Base-by-base conservation (phyloP, 1,139 yeast genomes). In the Protomyces gravidus region DNA sequence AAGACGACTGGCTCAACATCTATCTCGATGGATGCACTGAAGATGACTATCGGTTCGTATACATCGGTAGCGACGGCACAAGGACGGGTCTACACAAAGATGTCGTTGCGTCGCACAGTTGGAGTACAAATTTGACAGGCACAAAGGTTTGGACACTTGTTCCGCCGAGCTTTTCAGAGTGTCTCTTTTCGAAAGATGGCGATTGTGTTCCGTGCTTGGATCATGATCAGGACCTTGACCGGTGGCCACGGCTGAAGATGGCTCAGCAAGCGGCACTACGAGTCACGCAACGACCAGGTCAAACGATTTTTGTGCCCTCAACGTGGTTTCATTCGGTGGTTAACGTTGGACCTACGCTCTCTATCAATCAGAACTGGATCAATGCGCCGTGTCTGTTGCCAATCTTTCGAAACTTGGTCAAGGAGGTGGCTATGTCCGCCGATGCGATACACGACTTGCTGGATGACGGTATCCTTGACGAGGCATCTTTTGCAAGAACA, bases 261-360 rank as follows among this genome's bases (percentile, higher is more conserved):
- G 53, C 52, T 21, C 53, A 49, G 2, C 49, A 48, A 13, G 53
- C 42, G 23, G 53, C 53, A 7, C 15, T 55, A n/a, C 45, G 25
- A 7, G 59, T 55, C 19, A 21, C 19, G 19, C 62, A 60, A 39
- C 45, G 27, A 21, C 50, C 60, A 5, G 62, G 60, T n/a, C 57
- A 60, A 40, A 55, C 62, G n/a, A 57, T 60, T 15, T 60, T 60
- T 32, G 62, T 60, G 51, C 62, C 62, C n/a, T 49, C 57, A 17
- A 57, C 60, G 9, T 60, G 62, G 62, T 56, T 50, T 26, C 62
- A 60, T 30, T 55, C 46, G 13, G 62, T 60, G 17, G 45, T 25
- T 32, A 60, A 60, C 28, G 50, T 56, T 15, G 58, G 61, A 15
- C 21, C 49, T 3, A 50, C 61, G 7, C 36, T 60, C 15, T 50